These are phyloP conservation scores for Asterella californica DNA, from an alignment of 225 moss, liverwort and hornwort genomes.

Conservation along the genomic window DNA sequence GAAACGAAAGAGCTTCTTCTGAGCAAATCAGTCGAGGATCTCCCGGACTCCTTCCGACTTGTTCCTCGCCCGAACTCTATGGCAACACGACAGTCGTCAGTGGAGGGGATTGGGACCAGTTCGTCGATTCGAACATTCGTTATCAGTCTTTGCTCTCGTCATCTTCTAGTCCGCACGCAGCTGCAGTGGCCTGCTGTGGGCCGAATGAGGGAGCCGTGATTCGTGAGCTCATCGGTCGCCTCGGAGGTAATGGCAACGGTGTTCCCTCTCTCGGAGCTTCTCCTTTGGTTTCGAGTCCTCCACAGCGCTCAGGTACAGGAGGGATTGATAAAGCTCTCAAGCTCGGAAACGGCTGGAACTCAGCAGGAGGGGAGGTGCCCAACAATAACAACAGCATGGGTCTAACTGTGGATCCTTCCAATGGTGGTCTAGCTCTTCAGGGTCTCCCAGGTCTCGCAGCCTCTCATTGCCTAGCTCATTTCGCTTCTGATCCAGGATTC, in stretches of 20 bases:
- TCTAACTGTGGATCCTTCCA: conserved; percentile 49
- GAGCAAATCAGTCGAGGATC: conserved; percentile 25
- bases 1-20: conserved; percentile 3
- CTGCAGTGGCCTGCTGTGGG: neutral
- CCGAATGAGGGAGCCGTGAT: conserved; percentile 5
- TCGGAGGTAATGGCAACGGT: conserved; percentile 22
- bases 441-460: conserved; percentile 41
- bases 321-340: conserved; percentile 19
- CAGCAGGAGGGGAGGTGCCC: neutral
- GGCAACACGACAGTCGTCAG: conserved; percentile 10
- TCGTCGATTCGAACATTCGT: conserved; percentile 22
- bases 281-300: neutral
- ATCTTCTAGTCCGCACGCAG: neutral
- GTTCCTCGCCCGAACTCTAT: conserved; percentile 27
- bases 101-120: conserved; percentile 32
- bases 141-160: conserved; percentile 18
- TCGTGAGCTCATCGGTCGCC: conserved; percentile 33
- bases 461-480: conserved; percentile 55
- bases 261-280: conserved; percentile 9
- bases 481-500: conserved; percentile 65
- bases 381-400: conserved; percentile 17
- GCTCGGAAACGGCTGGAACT: conserved; percentile 20
- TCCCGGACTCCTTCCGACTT: conserved; percentile 17
- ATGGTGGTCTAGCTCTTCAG: conserved; percentile 47
- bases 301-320: conserved; percentile 7